Evolutionary conservation across 176 grass and related monocot species (phyloP), one percentile per base, ranked within the genome.

Genomic region (Rhynchospora breviuscula): DNA sequence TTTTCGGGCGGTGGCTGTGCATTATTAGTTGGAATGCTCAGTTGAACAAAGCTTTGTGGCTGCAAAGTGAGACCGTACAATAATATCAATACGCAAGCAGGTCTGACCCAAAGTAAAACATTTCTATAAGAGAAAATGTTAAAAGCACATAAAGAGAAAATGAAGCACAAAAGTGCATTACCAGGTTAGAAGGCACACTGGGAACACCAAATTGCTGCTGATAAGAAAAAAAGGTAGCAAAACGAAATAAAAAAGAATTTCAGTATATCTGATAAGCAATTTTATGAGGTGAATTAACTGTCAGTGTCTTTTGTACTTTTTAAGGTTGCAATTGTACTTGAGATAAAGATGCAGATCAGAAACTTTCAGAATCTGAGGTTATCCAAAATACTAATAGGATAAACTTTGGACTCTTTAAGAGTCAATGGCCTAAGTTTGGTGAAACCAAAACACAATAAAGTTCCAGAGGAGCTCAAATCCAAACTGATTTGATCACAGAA

Each of bases 1-100:
- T 84, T 78, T 81, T 85, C 89, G 87, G 85, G 85, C 81, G 45
- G 78, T 87, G 85, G 88, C 80, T 88, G 84, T 35, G 67, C 82
- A 78, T 84, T 94, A 62, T 84, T 94, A 67, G 89, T 63, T 79
- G 79, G 56, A 33, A 88, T 53, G 1, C 75, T 87, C 72, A 84
- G 86, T 78, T 85, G 82, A 90, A 68, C 83, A 87, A 80, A 53
- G 69, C 17, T 73, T 60, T 62, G 69, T 45, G 47, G 77, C 61
- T 88, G 82, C 80, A 81, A 67, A 12, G 81, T 60, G 17, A 84
- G 85, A 63, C 25, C 51, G 31, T 31, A 33, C 18, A 52, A 52
- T 8, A 52, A 52, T 54, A 48, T 78, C 6, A 78, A 78, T 18
- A 33, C 17, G 7, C 51, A 57, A 49, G 45, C 12, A 56, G 23